phyloP scores from a whole-genome alignment of 768 basidiomycete genomes.

The Mycena floridula region DNA sequence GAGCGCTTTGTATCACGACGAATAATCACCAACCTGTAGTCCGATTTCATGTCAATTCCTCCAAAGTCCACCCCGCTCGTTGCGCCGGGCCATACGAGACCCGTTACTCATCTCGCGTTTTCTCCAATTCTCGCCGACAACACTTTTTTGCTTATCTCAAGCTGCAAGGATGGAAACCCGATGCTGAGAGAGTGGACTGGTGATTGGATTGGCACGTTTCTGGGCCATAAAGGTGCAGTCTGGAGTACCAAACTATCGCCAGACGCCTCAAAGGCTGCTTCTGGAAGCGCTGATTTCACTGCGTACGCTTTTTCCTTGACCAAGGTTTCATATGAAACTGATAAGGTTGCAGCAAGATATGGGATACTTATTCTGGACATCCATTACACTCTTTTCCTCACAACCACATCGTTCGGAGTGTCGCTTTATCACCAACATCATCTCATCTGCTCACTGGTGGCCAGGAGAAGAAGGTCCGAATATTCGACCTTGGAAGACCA shows the following conservation, averaged over 20 bases:
- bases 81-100: slow-evolving; percentile 80
- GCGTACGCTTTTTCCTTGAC: slow-evolving; percentile 56
- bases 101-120: slow-evolving; percentile 92
- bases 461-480: slow-evolving; percentile 94
- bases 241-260: slow-evolving; percentile 92
- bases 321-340: neutral
- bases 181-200: slow-evolving; percentile 97
- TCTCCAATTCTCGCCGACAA: slow-evolving; percentile 80
- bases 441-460: slow-evolving; percentile 83
- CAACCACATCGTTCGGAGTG: slow-evolving; percentile 95
- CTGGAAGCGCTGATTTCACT: slow-evolving; percentile 95
- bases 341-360: slow-evolving; percentile 67
- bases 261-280: slow-evolving; percentile 82
- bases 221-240: slow-evolving; percentile 91
- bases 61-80: slow-evolving; percentile 73
- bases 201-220: slow-evolving; percentile 95
- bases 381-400: slow-evolving; percentile 93
- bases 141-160: slow-evolving; percentile 86
- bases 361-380: slow-evolving; percentile 91
- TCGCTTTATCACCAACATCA: slow-evolving; percentile 72
- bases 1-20: slow-evolving; percentile 51
- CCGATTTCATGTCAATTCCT: slow-evolving; percentile 43
- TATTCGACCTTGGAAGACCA: slow-evolving; percentile 84
- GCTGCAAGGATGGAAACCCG: slow-evolving; percentile 98
- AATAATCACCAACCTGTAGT: slow-evolving; percentile 1